A percentile compares a stretch with the other conserved stretches of the same genome.
These are phyloP conservation scores for Zoysia japonica DNA, from an alignment of 176 grass and related monocot genomes.

Conservation along the genomic window DNA sequence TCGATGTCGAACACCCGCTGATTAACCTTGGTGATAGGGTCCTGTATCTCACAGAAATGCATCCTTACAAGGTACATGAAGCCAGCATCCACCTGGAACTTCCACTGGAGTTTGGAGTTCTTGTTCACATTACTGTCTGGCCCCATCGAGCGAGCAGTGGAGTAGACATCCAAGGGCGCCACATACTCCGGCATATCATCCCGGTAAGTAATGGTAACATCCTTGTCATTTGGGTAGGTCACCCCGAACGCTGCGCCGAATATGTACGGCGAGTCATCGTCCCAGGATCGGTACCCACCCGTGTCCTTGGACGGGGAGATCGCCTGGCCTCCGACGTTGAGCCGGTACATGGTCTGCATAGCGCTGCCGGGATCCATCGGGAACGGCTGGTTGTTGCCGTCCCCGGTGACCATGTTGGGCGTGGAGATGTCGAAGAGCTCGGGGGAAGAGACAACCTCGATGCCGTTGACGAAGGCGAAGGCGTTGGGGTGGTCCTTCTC, in stretches of 20 bases:
- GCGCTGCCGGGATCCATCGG: constrained; percentile 32
- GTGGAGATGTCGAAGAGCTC: constrained; percentile 50
- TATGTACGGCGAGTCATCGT: constrained; percentile 64
- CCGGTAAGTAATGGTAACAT: constrained; percentile 64
- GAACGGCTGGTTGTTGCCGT: constrained; percentile 41
- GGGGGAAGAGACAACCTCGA: constrained; percentile 85
- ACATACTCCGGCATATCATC: constrained; percentile 48
- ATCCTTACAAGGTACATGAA: constrained; percentile 77
- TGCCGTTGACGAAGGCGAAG: constrained; percentile 88
- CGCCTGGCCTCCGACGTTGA: constrained; percentile 78
- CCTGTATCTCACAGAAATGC: constrained; percentile 94
- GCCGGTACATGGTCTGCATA: constrained; percentile 74
- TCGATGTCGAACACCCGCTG: constrained; percentile 75
- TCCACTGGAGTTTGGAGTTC: constrained; percentile 78
- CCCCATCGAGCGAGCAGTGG: constrained; percentile 83
- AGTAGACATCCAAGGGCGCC: constrained; percentile 69
- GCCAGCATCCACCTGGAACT: constrained; percentile 75
- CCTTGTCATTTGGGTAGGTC: constrained; percentile 56
- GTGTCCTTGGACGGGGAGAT: constrained; percentile 72
- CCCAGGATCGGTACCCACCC: constrained; percentile 70
- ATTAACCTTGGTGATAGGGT: constrained; percentile 48
- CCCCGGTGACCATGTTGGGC: constrained; percentile 32
- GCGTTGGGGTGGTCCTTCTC: constrained; percentile 52
- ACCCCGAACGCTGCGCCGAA: constrained; percentile 59
- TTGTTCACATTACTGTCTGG: constrained; percentile 54